phyloP scores from a whole-genome alignment of 106 monocot species.

The Alisma plantagoaquatica region DNA sequence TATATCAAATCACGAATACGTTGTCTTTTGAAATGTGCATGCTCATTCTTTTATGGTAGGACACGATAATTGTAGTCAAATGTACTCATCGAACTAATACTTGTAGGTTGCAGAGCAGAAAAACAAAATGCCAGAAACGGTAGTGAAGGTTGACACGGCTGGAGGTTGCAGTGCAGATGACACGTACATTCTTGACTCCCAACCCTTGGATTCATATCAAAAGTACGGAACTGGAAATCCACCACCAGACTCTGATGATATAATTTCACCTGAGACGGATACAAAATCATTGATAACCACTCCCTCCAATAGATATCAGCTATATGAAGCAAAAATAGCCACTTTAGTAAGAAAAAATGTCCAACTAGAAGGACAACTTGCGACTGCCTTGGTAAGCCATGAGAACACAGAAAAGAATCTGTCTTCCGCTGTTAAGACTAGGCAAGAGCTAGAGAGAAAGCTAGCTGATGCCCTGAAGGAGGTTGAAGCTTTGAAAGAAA shows the following conservation, averaged over 20 bases:
- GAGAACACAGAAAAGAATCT: constrained; percentile 62
- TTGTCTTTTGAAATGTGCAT: too few species aligned
- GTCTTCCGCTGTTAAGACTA: constrained; percentile 31
- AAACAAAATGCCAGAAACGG: constrained; percentile 20
- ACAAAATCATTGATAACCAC: constrained; percentile 19
- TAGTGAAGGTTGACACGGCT: constrained; percentile 25
- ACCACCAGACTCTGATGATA: constrained; percentile 10
- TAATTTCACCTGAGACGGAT: constrained; percentile 20
- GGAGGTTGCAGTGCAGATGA: constrained; percentile 19
- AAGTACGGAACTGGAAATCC: constrained; percentile 12
- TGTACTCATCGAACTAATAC: too few species aligned
- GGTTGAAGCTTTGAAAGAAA: constrained; percentile 74
- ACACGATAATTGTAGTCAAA: too few species aligned
- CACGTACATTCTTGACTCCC: constrained; percentile 4
- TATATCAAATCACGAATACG: too few species aligned
- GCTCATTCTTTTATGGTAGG: too few species aligned
- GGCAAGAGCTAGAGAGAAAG: constrained; percentile 56
- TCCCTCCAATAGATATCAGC: constrained; percentile 39
- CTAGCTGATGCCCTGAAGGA: constrained; percentile 54
- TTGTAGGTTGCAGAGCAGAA: constrained; percentile 16
- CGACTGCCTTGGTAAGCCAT: constrained; percentile 33
- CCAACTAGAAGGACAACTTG: constrained; percentile 49
- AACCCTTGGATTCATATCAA: constrained; percentile 14
- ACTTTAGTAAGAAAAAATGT: constrained; percentile 40
- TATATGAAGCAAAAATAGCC: constrained; percentile 56